A percentile compares a stretch with the other conserved stretches of the same genome.
These are phyloP conservation scores for Musa troglodytarum DNA, from an alignment of 176 grass and related monocot genomes.

Conservation along the genomic window DNA sequence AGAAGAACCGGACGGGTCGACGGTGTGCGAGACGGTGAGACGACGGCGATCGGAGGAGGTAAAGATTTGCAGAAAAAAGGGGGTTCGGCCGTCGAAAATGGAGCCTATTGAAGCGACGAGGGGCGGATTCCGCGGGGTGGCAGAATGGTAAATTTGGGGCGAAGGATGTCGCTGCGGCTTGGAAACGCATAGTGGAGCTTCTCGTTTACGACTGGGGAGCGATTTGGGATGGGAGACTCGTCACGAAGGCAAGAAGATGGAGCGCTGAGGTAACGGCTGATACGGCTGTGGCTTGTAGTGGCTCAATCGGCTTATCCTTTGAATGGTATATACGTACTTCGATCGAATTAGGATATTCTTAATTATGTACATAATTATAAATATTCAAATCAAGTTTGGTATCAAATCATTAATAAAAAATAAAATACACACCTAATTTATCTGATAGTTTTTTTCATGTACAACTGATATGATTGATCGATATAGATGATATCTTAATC, in stretches of 20 bases:
- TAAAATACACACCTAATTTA: no score
- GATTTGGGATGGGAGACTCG: background rate
- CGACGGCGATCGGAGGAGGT: background rate
- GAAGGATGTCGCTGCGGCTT: background rate
- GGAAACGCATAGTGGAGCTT: background rate
- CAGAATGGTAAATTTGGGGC: constrained; percentile 2
- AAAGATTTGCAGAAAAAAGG: background rate
- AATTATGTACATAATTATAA: no score
- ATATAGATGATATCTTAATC: no score
- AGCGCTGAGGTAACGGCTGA: background rate
- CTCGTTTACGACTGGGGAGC: background rate
- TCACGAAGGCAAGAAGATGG: background rate
- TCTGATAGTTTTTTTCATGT: no score
- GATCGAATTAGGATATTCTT: no score
- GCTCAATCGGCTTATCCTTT: background rate
- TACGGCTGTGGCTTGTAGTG: background rate
- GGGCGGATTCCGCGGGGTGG: background rate
- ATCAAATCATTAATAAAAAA: no score
- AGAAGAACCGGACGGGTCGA: constrained; percentile 11
- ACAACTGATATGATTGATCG: no score
- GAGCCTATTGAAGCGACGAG: background rate
- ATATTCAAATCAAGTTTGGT: no score
- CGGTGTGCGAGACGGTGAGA: constrained; percentile 1
- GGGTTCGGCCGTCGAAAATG: no score
- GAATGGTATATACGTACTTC: background rate